phyloP scores from a whole-genome alignment of 768 basidiomycete genomes.

The Macrolepiota fuliginosa region DNA sequence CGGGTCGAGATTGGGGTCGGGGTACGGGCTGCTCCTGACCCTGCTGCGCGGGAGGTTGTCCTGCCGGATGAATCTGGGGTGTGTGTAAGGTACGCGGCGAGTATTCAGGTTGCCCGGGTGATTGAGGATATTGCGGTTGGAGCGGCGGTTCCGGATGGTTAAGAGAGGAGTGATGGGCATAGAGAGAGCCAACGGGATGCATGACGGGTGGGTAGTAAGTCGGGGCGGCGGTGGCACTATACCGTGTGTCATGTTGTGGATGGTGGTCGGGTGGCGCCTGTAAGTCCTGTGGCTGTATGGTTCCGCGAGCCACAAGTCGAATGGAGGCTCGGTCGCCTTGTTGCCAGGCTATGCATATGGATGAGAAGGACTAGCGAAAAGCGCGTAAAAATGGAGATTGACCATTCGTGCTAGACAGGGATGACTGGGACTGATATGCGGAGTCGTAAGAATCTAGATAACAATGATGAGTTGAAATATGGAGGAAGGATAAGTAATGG shows the following conservation, averaged over 20 bases:
- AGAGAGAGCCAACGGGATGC: neutral
- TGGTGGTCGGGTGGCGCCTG: conserved; percentile 17
- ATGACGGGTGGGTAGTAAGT: neutral
- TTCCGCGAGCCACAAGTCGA: conserved; percentile 54
- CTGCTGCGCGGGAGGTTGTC: neutral
- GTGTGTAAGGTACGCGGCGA: neutral
- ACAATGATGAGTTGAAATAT: conserved; percentile 7
- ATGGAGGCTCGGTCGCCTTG: conserved; percentile 51
- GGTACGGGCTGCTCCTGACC: neutral
- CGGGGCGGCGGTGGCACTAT: conserved; percentile 23
- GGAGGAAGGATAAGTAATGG: conserved; percentile 11
- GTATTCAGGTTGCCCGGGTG: neutral
- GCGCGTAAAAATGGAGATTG: neutral
- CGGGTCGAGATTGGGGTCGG: neutral
- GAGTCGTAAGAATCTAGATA: conserved; percentile 8
- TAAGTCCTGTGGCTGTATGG: conserved; percentile 20
- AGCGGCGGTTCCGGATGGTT: conserved; percentile 1
- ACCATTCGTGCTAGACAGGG: neutral
- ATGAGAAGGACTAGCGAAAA: neutral
- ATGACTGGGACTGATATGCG: neutral
- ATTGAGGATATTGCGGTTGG: conserved; percentile 14
- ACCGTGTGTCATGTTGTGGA: conserved; percentile 28
- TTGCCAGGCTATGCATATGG: conserved; percentile 45
- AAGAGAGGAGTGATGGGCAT: conserved; percentile 4
- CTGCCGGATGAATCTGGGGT: neutral